phyloP scores from a whole-genome alignment of 78 protist genomes.

The Blattamonas nauphoetae region DNA sequence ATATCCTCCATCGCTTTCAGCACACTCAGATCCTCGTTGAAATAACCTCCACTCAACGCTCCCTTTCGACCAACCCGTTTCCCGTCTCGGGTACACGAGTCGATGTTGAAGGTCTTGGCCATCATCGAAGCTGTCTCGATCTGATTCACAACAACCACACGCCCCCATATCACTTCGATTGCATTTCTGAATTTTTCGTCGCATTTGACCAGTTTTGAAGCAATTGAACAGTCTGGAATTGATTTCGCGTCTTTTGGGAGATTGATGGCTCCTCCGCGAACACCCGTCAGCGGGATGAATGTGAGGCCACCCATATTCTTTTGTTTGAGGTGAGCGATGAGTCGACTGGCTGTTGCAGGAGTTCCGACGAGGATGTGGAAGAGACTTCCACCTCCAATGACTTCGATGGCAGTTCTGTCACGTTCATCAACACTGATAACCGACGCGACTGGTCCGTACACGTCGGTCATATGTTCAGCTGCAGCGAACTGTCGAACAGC shows the following conservation, averaged over 20 bases:
- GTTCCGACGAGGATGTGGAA: slow-evolving; percentile 86
- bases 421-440: neutral
- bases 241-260: slow-evolving; percentile 56
- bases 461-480: neutral
- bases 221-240: too few species aligned
- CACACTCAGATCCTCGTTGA: slow-evolving; percentile 35
- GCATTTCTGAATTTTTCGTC: slow-evolving; percentile 28
- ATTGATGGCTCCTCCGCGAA: slow-evolving; percentile 14
- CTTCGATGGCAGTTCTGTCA: neutral
- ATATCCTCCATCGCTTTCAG: slow-evolving; percentile 3
- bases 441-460: neutral
- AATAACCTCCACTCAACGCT: slow-evolving; percentile 82
- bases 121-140: slow-evolving; percentile 46
- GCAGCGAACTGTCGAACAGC: neutral
- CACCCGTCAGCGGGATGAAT: slow-evolving; percentile 73
- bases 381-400: slow-evolving; percentile 30
- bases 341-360: slow-evolving; percentile 46
- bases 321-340: slow-evolving; percentile 28
- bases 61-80: slow-evolving; percentile 72
- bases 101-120: slow-evolving; percentile 26
- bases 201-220: slow-evolving; percentile 37
- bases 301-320: slow-evolving; percentile 69
- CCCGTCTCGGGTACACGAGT: slow-evolving; percentile 81
- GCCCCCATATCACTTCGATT: slow-evolving; percentile 57
- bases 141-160: slow-evolving; percentile 45